Conservation (phyloP, 306 rosid genomes). For the Rosa chinensis region DNA sequence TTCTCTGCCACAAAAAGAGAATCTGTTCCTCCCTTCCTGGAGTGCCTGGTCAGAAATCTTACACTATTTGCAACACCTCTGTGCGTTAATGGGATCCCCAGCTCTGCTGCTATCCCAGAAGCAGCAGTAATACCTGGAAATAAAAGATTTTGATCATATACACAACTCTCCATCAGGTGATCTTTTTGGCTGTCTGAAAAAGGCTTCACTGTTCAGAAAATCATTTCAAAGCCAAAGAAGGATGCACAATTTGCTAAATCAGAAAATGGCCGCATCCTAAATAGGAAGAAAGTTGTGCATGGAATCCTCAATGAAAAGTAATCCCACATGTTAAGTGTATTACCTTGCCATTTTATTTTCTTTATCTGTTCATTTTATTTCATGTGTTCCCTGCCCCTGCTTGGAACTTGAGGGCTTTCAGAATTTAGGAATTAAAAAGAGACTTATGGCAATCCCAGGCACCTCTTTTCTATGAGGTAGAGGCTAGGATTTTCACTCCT, state of each 20-base stretch:
- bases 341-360: background rate
- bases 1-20: conserved; percentile 89
- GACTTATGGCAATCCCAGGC: background rate
- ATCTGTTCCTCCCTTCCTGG: conserved; percentile 88
- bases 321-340: background rate
- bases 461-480: background rate
- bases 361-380: background rate
- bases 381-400: background rate
- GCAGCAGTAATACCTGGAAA: conserved; percentile 91
- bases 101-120: conserved; percentile 88
- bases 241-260: no score
- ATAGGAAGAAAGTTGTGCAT: no score
- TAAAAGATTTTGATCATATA: background rate
- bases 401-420: background rate
- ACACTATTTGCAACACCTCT: conserved; percentile 80
- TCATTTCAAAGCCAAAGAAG: no score
- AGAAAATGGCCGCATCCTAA: no score
- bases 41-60: conserved; percentile 89
- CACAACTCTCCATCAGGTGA: background rate
- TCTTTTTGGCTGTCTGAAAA: no score
- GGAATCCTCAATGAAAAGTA: no score
- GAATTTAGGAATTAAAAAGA: background rate
- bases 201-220: no score
- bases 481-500: background rate
- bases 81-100: conserved; percentile 91